Base-by-base conservation (phyloP, 768 basidiomycete species). In the Boletus huronensis region DNA sequence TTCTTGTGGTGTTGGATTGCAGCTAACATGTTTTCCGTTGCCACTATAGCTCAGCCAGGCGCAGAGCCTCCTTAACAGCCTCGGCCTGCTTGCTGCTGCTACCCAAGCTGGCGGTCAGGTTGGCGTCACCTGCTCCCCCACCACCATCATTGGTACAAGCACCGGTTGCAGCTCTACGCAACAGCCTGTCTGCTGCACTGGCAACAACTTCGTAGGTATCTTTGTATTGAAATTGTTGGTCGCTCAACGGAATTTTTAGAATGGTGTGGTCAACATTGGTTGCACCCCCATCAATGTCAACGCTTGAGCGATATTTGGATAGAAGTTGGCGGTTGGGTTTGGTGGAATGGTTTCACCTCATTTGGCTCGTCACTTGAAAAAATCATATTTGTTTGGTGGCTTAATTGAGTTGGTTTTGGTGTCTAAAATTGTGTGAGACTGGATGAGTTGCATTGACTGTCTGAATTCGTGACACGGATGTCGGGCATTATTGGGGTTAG, bases 131-230 rank as follows among this genome's bases (percentile, higher is more conserved):
- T 64, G 63, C 45, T 29, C 39, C 0, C 36, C 54, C 0, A 1
- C 50, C 1, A 13, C 31, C 0, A 23, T 1, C 1, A 5, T 61
- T 6, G 59, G 46, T 0, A 7, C 17, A 1, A 39, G 52, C 11
- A 17, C 0, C 2, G 10, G 21, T n/a, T 48, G 47, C 23, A 1
- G 1, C 1, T 13, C 45, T 34, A 1, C 7, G 23, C 47, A 58
- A 14, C 47, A 53, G 26, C 29, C 62, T 6, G 47, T 48, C 2
- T 64, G 63, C 36, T 64, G 63, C 43, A 10, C 26, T 0, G 0
- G 23, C 32, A 43, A 50, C 44, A 2, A 9, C n/a, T 35, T 10
- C 9, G 59, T 64, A 42, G 3, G 55, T 55, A 17, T 35, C 11
- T 11, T 5, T 35, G 3, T 21, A 3, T 43, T 29, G 11, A 5